Percentiles rank a stretch among this genome's conserved stretches.
Conservation (phyloP, 371 early-diverging fungal species). For the Mucor mucedo region DNA sequence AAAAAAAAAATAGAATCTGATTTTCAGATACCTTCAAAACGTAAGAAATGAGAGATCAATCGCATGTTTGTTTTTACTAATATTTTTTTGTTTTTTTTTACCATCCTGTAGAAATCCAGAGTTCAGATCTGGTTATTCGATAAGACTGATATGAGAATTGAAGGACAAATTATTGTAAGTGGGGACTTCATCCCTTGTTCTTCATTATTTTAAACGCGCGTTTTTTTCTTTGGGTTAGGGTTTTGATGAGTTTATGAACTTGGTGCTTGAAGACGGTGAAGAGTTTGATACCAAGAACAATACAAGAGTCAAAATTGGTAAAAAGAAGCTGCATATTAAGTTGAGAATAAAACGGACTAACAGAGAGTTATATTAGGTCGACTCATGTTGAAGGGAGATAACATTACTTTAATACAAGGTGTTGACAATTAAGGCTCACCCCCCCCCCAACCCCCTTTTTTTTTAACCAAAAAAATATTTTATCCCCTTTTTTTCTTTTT, state of each 20-base stretch:
- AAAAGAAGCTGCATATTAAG: conserved; percentile 4
- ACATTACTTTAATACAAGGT: conserved; percentile 39
- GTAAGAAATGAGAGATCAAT: conserved; percentile 38
- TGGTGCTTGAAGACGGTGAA: conserved; percentile 89
- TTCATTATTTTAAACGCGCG: conserved; percentile 5
- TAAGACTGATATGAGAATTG: conserved; percentile 84
- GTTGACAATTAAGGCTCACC: conserved; percentile 17
- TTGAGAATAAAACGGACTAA: too few relatives aligned
- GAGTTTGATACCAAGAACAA: conserved; percentile 83
- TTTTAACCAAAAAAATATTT: neutral
- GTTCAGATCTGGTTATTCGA: conserved; percentile 95
- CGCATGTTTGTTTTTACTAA: neutral
- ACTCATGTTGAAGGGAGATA: conserved; percentile 36
- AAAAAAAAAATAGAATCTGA: conserved; percentile 74
- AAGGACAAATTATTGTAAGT: conserved; percentile 89
- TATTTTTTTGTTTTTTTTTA: too few relatives aligned
- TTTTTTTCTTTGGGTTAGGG: conserved; percentile 64
- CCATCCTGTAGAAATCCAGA: conserved; percentile 72
- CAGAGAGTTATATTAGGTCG: conserved; percentile 16
- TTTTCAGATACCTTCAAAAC: conserved; percentile 89
- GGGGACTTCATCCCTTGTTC: neutral
- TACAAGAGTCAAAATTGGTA: conserved; percentile 67
- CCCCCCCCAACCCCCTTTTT: neutral
- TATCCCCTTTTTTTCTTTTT: neutral
- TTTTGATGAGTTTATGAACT: conserved; percentile 97